Conservation (phyloP, 1,284 basidiomycete species). For the Rhizopogon parksii region DNA sequence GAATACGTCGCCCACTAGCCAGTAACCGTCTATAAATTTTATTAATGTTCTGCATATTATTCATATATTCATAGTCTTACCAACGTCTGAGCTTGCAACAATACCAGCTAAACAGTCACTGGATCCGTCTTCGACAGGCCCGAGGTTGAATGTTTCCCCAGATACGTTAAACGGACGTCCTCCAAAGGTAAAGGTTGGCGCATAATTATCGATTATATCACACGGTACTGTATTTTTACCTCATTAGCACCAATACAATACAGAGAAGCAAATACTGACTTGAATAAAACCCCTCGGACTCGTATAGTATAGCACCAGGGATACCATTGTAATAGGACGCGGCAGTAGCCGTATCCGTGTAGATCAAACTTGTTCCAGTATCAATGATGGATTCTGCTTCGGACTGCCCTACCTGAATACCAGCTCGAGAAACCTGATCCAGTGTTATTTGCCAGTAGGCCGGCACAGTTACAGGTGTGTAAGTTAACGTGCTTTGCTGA, state of each 20-base stretch:
- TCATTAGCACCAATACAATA: slow-evolving; percentile 18
- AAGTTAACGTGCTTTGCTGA: slow-evolving; percentile 12
- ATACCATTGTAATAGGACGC: neutral
- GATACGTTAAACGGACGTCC: slow-evolving; percentile 35
- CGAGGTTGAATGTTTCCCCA: slow-evolving; percentile 31
- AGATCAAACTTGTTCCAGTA: slow-evolving; percentile 45
- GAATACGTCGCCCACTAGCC: slow-evolving; percentile 10
- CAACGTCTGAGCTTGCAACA: neutral
- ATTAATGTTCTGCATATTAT: neutral
- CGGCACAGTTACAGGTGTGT: slow-evolving; percentile 25
- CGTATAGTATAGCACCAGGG: neutral
- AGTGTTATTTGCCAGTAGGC: slow-evolving; percentile 39
- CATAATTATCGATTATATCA: slow-evolving; percentile 21
- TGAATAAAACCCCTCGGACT: neutral
- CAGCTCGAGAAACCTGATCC: slow-evolving; percentile 21
- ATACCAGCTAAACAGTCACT: slow-evolving; percentile 28
- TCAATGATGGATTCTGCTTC: slow-evolving; percentile 31
- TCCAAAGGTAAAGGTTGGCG: slow-evolving; percentile 37
- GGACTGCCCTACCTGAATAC: slow-evolving; percentile 16
- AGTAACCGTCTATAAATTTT: slow-evolving; percentile 8
- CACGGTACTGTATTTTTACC: slow-evolving; percentile 40
- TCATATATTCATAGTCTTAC: neutral
- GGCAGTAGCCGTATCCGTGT: slow-evolving; percentile 9
- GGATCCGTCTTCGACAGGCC: slow-evolving; percentile 21
- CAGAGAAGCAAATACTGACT: neutral